Evolutionary conservation across 106 monocot genomes (phyloP).

Genomic region (Phalaenopsis equestris): DNA sequence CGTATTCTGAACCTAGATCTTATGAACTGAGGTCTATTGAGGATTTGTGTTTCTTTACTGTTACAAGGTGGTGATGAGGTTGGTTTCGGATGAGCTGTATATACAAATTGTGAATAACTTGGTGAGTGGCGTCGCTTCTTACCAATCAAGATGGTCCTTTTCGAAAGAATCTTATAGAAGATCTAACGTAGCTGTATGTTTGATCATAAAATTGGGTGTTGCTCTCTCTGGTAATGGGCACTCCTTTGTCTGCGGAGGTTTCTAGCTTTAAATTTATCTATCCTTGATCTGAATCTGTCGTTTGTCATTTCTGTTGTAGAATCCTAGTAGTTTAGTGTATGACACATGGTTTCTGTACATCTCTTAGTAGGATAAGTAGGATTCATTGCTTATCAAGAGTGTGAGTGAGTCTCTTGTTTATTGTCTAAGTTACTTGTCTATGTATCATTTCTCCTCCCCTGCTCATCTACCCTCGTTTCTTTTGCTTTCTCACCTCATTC

Average conservation of each 20-base stretch:
- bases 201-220: not conserved
- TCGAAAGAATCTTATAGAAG: not conserved
- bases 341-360: not conserved
- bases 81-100: conserved; percentile 2
- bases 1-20: conserved; percentile 22
- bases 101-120: conserved; percentile 13
- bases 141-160: not conserved
- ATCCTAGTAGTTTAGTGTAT: not conserved
- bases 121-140: conserved; percentile 4
- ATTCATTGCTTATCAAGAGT: conserved; percentile 5
- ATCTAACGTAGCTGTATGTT: not conserved
- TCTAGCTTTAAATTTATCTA: not conserved
- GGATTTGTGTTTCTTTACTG: not conserved
- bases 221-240: not conserved
- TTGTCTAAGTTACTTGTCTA: not conserved
- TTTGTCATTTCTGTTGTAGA: not conserved
- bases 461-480: not conserved
- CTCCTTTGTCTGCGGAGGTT: not conserved
- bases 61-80: not conserved
- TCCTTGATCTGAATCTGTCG: not conserved
- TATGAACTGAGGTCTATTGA: conserved; percentile 5
- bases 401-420: not conserved
- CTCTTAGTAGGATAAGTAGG: conserved; percentile 4
- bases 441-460: not conserved
- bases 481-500: not conserved